phyloP scores from a whole-genome alignment of 345 rosid genomes.

The Laguncularia racemosa region DNA sequence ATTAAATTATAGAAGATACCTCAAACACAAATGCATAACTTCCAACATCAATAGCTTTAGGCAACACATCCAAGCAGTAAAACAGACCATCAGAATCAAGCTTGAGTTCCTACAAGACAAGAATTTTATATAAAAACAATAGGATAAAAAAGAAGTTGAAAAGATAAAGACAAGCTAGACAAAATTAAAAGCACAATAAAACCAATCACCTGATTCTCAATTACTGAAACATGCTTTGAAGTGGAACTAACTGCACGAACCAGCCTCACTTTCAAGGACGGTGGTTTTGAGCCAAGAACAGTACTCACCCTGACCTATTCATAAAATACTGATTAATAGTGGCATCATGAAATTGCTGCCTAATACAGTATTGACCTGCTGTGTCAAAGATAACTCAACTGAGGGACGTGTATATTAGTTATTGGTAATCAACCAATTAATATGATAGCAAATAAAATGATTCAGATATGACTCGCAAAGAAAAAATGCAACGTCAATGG shows the following conservation, averaged over 20 bases:
- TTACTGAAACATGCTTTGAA: conserved; percentile 43
- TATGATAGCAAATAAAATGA: too few species aligned
- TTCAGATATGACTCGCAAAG: too few species aligned
- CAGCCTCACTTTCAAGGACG: conserved; percentile 72
- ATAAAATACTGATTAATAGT: conserved; percentile 4
- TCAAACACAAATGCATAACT: conserved; percentile 69
- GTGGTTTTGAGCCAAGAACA: conserved; percentile 76
- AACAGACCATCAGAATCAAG: conserved; percentile 44
- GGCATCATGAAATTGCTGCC: too few species aligned
- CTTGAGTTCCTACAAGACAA: conserved; percentile 58
- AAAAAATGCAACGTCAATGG: too few species aligned
- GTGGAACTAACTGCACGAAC: conserved; percentile 39
- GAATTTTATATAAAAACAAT: conserved; percentile 5
- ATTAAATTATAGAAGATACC: conserved; percentile 32
- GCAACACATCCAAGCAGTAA: conserved; percentile 42
- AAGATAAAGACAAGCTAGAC: not conserved
- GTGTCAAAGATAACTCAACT: not conserved
- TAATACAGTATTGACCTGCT: too few species aligned
- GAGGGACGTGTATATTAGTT: not conserved
- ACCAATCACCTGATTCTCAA: conserved; percentile 61
- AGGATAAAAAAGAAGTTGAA: conserved; percentile 1
- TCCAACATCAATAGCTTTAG: conserved; percentile 73
- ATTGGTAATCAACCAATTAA: too few species aligned
- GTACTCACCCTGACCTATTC: conserved; percentile 81
- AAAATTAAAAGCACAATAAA: conserved; percentile 1